phyloP scores from a whole-genome alignment of 805 yeast genomes.

The Yamadazyma olivae region DNA sequence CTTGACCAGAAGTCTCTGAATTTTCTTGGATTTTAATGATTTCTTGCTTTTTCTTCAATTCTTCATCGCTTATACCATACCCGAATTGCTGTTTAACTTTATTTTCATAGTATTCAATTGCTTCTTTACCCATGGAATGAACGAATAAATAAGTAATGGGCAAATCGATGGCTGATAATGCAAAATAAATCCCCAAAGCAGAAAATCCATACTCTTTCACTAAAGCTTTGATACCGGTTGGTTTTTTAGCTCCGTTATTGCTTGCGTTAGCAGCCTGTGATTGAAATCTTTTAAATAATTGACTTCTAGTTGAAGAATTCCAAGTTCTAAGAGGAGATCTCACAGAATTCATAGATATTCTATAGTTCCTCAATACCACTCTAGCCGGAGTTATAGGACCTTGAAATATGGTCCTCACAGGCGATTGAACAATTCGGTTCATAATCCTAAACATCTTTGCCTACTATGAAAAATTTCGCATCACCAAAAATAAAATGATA shows the following conservation, averaged over 20 bases:
- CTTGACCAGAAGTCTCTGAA: conserved; percentile 4
- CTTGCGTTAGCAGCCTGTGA: conserved; percentile 12
- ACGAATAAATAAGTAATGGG: conserved; percentile 82
- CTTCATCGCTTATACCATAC: conserved; percentile 47
- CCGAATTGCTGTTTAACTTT: conserved; percentile 62
- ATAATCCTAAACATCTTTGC: no score
- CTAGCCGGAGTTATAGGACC: not conserved
- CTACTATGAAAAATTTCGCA: no score
- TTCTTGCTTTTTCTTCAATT: conserved; percentile 33
- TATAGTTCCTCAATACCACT: no score
- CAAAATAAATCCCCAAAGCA: conserved; percentile 82
- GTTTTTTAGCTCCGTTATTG: conserved; percentile 19
- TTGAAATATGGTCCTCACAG: no score
- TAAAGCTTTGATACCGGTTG: conserved; percentile 57
- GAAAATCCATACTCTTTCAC: conserved; percentile 87
- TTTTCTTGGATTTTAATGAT: conserved; percentile 28
- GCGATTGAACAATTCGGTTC: no score
- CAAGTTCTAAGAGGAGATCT: not conserved
- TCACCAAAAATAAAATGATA: no score
- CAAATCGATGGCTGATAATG: conserved; percentile 69
- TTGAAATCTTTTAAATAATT: conserved; percentile 13
- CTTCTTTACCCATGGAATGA: conserved; percentile 84
- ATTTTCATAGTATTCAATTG: conserved; percentile 65
- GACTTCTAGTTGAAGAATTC: no score
- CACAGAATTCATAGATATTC: not conserved